Conservation (phyloP, 2,329 filamentous ascomycete species). For the Herpomyces periplanetae region DNA sequence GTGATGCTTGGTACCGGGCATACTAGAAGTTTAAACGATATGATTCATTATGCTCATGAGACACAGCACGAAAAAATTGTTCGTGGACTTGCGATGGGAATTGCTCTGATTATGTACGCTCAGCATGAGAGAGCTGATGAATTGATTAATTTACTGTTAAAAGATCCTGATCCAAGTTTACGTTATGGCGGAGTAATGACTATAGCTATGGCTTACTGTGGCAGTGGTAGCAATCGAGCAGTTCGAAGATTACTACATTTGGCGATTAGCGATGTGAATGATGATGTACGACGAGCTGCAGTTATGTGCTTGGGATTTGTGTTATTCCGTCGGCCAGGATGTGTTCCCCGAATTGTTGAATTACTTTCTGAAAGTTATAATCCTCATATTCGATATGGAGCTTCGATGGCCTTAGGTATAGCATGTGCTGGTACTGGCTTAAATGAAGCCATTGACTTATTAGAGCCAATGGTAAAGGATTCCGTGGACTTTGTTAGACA, state of each 20-base stretch:
- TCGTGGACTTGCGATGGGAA: conserved; percentile 66
- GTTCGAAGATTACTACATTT: conserved; percentile 80
- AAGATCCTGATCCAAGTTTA: conserved; percentile 66
- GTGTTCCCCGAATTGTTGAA: conserved; percentile 93
- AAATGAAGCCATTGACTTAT: conserved; percentile 72
- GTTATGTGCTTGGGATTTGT: conserved; percentile 97
- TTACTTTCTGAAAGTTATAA: conserved; percentile 94
- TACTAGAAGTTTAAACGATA: conserved; percentile 60
- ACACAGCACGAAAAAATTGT: conserved; percentile 98
- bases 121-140: conserved; percentile 80
- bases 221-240: conserved; percentile 90
- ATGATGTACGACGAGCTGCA: conserved; percentile 74
- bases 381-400: conserved; percentile 84
- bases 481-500: conserved; percentile 93
- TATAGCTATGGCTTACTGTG: conserved; percentile 86
- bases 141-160: conserved; percentile 63
- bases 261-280: conserved; percentile 87
- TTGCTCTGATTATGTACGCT: conserved; percentile 94
- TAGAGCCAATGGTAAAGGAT: conserved; percentile 98
- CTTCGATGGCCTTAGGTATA: conserved; percentile 89
- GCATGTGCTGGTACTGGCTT: conserved; percentile 84
- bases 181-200: conserved; percentile 95
- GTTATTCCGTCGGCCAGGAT: conserved; percentile 82
- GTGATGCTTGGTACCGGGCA: conserved; percentile 97
- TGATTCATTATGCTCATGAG: conserved; percentile 91